Evolutionary conservation across 2,329 filamentous ascomycete species (phyloP).

Genomic region (Metarhizium brunneum): DNA sequence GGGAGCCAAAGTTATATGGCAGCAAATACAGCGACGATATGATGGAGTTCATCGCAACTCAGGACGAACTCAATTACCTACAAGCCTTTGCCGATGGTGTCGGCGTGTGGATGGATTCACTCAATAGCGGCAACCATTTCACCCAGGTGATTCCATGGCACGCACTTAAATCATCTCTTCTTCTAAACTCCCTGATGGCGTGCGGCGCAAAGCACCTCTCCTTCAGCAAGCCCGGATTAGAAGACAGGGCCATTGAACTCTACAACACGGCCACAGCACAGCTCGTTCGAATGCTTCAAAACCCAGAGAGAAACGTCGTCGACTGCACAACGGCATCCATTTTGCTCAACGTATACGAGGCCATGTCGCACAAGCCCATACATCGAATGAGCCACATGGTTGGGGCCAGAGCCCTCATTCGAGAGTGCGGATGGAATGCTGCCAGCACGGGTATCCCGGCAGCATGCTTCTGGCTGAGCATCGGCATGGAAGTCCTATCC

Average conservation of each 20-base stretch:
- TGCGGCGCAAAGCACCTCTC: slow-evolving; percentile 79
- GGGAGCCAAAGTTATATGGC: background rate
- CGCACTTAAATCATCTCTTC: slow-evolving; percentile 73
- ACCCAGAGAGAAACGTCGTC: slow-evolving; percentile 73
- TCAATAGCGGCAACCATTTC: slow-evolving; percentile 82
- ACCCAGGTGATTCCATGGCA: slow-evolving; percentile 76
- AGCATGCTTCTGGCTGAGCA: slow-evolving; percentile 91
- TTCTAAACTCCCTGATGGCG: slow-evolving; percentile 79
- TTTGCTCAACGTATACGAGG: slow-evolving; percentile 84
- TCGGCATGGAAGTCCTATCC: slow-evolving; percentile 81
- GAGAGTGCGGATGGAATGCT: slow-evolving; percentile 84
- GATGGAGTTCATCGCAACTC: slow-evolving; percentile 57
- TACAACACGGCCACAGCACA: slow-evolving; percentile 79
- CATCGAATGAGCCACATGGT: slow-evolving; percentile 86
- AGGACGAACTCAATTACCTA: slow-evolving; percentile 81
- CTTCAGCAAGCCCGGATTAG: slow-evolving; percentile 60
- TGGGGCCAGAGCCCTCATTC: slow-evolving; percentile 75
- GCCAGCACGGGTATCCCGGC: slow-evolving; percentile 68
- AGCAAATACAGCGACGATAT: slow-evolving; percentile 11
- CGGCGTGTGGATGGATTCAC: slow-evolving; percentile 86
- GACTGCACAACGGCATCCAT: slow-evolving; percentile 83
- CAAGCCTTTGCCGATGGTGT: slow-evolving; percentile 88
- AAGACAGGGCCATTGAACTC: slow-evolving; percentile 71
- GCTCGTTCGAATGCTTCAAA: slow-evolving; percentile 66
- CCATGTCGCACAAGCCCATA: slow-evolving; percentile 73